Percentiles rank a stretch among this genome's conserved stretches.
phyloP scores from a whole-genome alignment of 257 asterid species.

The Nicotiana undulata region DNA sequence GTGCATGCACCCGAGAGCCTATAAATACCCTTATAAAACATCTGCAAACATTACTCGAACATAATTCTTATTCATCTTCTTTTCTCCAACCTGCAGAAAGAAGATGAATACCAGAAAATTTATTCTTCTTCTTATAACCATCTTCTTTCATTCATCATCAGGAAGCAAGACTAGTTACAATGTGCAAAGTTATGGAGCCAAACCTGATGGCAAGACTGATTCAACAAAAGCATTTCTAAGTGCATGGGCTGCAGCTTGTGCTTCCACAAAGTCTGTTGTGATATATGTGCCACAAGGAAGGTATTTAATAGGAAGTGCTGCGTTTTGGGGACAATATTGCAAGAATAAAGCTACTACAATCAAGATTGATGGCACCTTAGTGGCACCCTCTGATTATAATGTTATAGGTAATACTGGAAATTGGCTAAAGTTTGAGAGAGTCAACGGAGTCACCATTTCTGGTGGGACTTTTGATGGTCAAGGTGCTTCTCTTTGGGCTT shows the following conservation, averaged over 20 bases:
- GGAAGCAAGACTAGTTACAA: not conserved
- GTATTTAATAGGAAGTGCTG: not conserved
- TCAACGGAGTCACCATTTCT: conserved; percentile 2
- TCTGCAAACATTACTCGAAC: not conserved
- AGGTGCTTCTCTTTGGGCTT: conserved; percentile 12
- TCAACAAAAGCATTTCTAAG: conserved; percentile 7
- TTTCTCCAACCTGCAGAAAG: not conserved
- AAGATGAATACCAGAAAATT: not conserved
- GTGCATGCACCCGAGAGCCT: not conserved
- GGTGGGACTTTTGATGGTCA: conserved; percentile 18
- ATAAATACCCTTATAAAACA: not conserved
- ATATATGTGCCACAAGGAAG: conserved; percentile 16
- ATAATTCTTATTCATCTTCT: not conserved
- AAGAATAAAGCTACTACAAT: not conserved
- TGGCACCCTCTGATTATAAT: conserved; percentile 11
- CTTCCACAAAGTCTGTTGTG: conserved; percentile 3
- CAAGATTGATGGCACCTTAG: conserved; percentile 11
- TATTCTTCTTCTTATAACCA: not conserved
- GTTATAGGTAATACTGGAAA: conserved; percentile 8
- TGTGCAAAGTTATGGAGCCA: conserved; percentile 10
- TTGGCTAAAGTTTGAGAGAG: conserved; percentile 14
- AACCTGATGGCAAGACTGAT: conserved; percentile 4
- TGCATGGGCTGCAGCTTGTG: conserved; percentile 19
- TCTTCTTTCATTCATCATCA: not conserved
- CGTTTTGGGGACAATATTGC: conserved; percentile 8